These are phyloP conservation scores for Ophiocordyceps polyrhachis-furcata DNA, from an alignment of 2,329 filamentous ascomycete species.

Conservation along the genomic window DNA sequence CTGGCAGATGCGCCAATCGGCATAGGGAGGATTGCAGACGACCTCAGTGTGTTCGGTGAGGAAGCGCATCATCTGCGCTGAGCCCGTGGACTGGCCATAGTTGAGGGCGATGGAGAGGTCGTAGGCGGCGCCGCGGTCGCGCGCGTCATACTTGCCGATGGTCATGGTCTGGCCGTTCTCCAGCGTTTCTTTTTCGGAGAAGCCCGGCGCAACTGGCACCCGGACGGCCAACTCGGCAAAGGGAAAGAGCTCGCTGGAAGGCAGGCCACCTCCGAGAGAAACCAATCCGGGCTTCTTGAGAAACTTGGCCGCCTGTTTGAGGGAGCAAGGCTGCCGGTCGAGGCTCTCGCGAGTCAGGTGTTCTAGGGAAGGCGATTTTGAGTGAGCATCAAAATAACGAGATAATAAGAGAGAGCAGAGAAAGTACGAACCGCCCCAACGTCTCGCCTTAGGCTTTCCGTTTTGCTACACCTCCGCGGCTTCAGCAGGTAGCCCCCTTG, in stretches of 20 bases:
- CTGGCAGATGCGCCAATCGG: conserved; percentile 74
- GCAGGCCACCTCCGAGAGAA: conserved; percentile 79
- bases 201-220: conserved; percentile 49
- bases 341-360: conserved; percentile 45
- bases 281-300: conserved; percentile 71
- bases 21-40: conserved; percentile 68
- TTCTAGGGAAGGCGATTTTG: not conserved
- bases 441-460: conserved; percentile 56
- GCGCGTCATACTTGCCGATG: conserved; percentile 71
- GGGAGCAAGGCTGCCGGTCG: conserved; percentile 42
- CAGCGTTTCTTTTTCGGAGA: conserved; percentile 50
- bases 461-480: conserved; percentile 9
- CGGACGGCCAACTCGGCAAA: conserved; percentile 61
- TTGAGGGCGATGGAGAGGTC: conserved; percentile 84
- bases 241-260: conserved; percentile 83
- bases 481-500: not conserved
- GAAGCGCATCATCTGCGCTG: conserved; percentile 74
- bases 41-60: conserved; percentile 93
- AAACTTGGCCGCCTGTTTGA: conserved; percentile 67
- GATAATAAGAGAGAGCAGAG: not conserved
- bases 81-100: conserved; percentile 75
- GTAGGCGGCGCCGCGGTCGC: conserved; percentile 31
- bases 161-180: conserved; percentile 39
- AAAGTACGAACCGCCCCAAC: conserved; percentile 59
- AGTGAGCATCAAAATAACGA: not conserved